Base-by-base conservation (phyloP, 1,139 yeast species). In the Spathaspora sp. region DNA sequence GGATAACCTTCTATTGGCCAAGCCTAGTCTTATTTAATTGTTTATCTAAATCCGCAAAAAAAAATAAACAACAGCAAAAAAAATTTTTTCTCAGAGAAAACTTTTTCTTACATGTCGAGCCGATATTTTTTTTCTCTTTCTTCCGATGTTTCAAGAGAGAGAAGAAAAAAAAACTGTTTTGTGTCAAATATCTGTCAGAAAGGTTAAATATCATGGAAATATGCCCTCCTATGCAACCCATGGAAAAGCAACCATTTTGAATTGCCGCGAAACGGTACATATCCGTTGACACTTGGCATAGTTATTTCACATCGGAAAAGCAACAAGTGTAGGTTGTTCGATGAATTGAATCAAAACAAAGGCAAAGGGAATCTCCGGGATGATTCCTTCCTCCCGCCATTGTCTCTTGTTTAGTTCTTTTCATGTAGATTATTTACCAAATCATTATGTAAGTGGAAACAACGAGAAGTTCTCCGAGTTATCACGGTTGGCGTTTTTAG, bases 1-100 rank as follows among this genome's bases (percentile, higher is more conserved):
- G 4, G 29, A 17, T 17, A 34, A 34, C 38, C 38, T 34, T 34
- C 38, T 34, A 34, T 34, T 34, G 38, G 38, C 23, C 16, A 18
- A 34, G 38, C 38, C 38, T 29, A n/a, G 34, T 29, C 23, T 34
- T 34, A 20, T 34, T 16, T 10, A 16, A 34, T 34, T 34, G 38
- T 34, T 31, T 20, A 20, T 20, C 23, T 20, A 20, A 20, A 20
- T 20, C 23, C 23, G 23, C 23, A 20, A 20, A 20, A 20, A 4
- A 20, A 20, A 20, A 20, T 7, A 20, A 20, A 4, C 23, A 20
- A 20, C n/a, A 29, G 8, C 15, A 29, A 29, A 29, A 29, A n/a
- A n/a, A 6, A 7, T 7, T 3, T 11, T 11, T 8, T n/a, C 7
- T 33, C 15, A 7, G 4, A n/a, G 15, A 8, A 10, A n/a, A 3